Base-by-base conservation (phyloP, 1,284 basidiomycete genomes). In the Lignosus rhinocerotis region DNA sequence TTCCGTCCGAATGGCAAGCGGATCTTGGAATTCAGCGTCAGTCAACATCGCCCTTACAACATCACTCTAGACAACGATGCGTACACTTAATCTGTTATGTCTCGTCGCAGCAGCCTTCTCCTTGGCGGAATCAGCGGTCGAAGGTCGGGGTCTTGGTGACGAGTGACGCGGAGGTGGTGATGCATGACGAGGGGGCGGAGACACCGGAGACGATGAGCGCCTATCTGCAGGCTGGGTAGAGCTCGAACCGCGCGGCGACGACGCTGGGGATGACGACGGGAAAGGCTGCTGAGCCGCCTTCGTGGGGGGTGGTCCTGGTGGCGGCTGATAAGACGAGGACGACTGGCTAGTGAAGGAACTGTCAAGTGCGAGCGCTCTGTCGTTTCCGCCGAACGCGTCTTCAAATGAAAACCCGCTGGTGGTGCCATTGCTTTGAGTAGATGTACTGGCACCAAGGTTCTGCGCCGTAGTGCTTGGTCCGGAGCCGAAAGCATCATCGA, bases 1-100 rank as follows among this genome's bases (percentile, higher is more conserved):
- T 83, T 89, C 72, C 79, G 83, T 38, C 86, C 85, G 67, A 93
- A 93, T 1, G 90, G 90, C 61, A 93, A 72, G 52, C 88, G 90
- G 60, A 93, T 82, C 89, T 91, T 16, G 61, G 44, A 12, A 58
- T 39, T 44, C 6, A 46, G 42, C 42, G 46, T 62, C 50, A 63
- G 48, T 39, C 42, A 41, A 30, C 36, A 32, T 16, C 17, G 32
- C 36, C 32, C 19, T 1, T 17, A 2, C 39, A 25, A 32, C 25
- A 4, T n/a, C 3, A 6, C 19, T 10, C 5, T 11, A 21, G 36
- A 25, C 12, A 7, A 21, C 16, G 33, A 21, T 21, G 80, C 87
- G 76, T 75, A 91, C 90, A 66, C 87, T 92, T 56, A 90, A 74
- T 70, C 89, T 90, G 32, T 88, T 90, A 66, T 83, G 82, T 63